Evolutionary conservation across 768 basidiomycete species (phyloP).

Genomic region (Amanita inopinata): DNA sequence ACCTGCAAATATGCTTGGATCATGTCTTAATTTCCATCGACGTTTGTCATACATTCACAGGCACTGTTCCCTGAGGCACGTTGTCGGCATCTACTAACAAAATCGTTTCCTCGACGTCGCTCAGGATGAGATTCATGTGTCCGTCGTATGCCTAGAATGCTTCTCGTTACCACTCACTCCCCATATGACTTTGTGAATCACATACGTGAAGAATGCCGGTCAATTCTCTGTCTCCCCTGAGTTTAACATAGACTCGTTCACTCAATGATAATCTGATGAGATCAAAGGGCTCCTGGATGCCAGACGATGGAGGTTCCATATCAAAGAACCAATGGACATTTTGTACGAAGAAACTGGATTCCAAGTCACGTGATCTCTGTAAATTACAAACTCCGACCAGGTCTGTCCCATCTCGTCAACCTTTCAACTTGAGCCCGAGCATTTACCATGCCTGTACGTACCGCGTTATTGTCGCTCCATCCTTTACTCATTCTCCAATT

Average conservation of each 20-base stretch:
- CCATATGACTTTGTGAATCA: slow-evolving; percentile 10
- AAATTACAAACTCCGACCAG: slow-evolving; percentile 20
- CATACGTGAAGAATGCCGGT: slow-evolving; percentile 88
- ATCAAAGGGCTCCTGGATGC: slow-evolving; percentile 95
- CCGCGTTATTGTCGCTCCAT: background rate
- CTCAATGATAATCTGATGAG: slow-evolving; percentile 92
- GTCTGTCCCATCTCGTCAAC: background rate
- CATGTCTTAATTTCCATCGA: background rate
- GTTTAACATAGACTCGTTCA: slow-evolving; percentile 97
- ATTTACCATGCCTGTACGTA: slow-evolving; percentile 57
- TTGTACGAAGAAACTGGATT: slow-evolving; percentile 9
- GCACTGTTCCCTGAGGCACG: slow-evolving; percentile 41
- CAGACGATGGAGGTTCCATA: slow-evolving; percentile 65
- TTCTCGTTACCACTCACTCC: slow-evolving; percentile 11
- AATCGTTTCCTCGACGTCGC: slow-evolving; percentile 95
- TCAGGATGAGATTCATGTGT: slow-evolving; percentile 99
- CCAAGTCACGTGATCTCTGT: background rate
- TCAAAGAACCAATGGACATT: background rate
- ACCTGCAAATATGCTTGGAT: slow-evolving; percentile 36
- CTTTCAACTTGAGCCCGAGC: slow-evolving; percentile 13
- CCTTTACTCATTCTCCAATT: slow-evolving; percentile 7
- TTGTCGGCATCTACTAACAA: slow-evolving; percentile 91
- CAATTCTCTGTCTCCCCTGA: slow-evolving; percentile 89
- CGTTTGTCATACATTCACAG: slow-evolving; percentile 49
- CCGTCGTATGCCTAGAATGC: slow-evolving; percentile 87